These are phyloP conservation scores for Colletotrichum sp. DNA, from an alignment of 2,329 filamentous ascomycete genomes.

Conservation along the genomic window DNA sequence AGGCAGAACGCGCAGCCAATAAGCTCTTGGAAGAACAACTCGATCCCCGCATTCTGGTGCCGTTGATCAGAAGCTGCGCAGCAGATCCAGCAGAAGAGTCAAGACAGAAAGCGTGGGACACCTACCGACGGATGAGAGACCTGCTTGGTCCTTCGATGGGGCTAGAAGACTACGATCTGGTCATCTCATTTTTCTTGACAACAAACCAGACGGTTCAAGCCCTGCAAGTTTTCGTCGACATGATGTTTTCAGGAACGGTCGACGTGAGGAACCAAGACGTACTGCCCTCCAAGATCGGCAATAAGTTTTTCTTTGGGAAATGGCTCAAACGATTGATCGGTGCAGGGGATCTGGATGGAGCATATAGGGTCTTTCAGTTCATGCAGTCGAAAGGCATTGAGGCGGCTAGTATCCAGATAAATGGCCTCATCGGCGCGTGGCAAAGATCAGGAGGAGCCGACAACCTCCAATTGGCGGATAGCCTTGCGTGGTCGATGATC, in stretches of 20 bases:
- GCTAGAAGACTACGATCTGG: conserved; percentile 77
- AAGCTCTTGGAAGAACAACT: conserved; percentile 54
- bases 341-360: conserved; percentile 72
- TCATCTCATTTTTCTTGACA: conserved; percentile 74
- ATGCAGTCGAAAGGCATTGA: conserved; percentile 74
- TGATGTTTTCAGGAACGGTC: conserved; percentile 73
- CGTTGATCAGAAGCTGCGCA: conserved; percentile 73
- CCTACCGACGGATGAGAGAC: conserved; percentile 69
- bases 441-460: conserved; percentile 64
- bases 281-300: conserved; percentile 59
- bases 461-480: conserved; percentile 66
- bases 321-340: conserved; percentile 88
- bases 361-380: conserved; percentile 73
- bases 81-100: conserved; percentile 50
- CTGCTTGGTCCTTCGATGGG: conserved; percentile 65
- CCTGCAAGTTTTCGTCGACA: conserved; percentile 82
- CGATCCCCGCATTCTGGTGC: conserved; percentile 64
- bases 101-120: conserved; percentile 66
- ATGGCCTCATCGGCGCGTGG: conserved; percentile 82
- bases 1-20: conserved; percentile 61
- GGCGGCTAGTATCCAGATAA: conserved; percentile 77
- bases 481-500: conserved; percentile 79
- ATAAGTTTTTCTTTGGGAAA: conserved; percentile 84
- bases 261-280: conserved; percentile 46
- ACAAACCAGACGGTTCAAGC: conserved; percentile 70